These are phyloP conservation scores for Wallacemonas sp. DNA, from an alignment of 208 protist species.

Conservation along the genomic window DNA sequence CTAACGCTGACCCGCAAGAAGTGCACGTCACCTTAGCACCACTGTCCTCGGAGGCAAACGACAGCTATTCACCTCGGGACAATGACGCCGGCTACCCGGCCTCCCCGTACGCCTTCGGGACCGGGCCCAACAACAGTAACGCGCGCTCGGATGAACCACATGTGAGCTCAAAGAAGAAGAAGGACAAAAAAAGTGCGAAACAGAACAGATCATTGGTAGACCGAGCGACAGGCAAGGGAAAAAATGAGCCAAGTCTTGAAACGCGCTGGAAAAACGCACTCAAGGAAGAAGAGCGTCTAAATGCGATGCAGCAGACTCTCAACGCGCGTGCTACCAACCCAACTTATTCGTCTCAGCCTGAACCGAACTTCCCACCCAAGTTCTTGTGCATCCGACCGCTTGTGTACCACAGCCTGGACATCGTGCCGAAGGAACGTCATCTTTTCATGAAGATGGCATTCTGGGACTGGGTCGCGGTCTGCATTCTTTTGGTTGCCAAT, in stretches of 20 bases:
- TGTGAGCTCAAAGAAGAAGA: constrained; percentile 31
- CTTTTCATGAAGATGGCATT: constrained; percentile 58
- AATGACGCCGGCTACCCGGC: constrained; percentile 7
- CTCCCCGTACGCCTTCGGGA: constrained; percentile 31
- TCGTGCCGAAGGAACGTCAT: constrained; percentile 38
- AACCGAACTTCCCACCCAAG: constrained; percentile 71
- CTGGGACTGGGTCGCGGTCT: constrained; percentile 68
- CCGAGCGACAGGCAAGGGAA: constrained; percentile 41
- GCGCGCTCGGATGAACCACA: too few relatives aligned
- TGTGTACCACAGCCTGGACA: constrained; percentile 61
- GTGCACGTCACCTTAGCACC: constrained; percentile 6
- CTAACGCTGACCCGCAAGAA: constrained; percentile 8
- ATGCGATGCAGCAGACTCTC: constrained; percentile 40
- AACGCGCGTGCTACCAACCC: neutral
- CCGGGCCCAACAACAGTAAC: too few relatives aligned
- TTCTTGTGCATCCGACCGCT: constrained; percentile 72
- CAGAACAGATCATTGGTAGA: constrained; percentile 37
- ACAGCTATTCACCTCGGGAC: constrained; percentile 30
- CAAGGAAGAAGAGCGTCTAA: constrained; percentile 60
- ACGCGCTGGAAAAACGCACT: constrained; percentile 71
- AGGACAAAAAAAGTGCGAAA: constrained; percentile 53
- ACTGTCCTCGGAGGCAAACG: neutral
- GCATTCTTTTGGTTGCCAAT: constrained; percentile 56
- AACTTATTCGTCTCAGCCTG: neutral
- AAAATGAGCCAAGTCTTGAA: constrained; percentile 39